Percentiles rank a stretch among this genome's conserved stretches.
Evolutionary conservation across 1,284 basidiomycete genomes (phyloP).

Genomic region (Crucibulum cyathiforme): DNA sequence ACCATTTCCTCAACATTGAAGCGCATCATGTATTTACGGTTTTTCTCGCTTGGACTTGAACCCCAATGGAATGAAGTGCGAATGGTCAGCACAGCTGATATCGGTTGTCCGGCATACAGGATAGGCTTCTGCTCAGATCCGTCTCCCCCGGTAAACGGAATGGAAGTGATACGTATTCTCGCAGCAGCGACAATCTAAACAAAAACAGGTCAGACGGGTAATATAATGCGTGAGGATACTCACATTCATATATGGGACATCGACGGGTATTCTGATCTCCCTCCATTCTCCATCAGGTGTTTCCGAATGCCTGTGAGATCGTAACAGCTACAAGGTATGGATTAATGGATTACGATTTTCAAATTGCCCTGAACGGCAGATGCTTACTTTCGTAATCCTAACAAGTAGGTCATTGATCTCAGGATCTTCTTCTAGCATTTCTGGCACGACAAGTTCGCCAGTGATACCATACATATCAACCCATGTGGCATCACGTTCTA

Average conservation of each 20-base stretch:
- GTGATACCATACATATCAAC: constrained; percentile 70
- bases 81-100: constrained; percentile 68
- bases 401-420: constrained; percentile 45
- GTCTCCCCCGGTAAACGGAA: constrained; percentile 38
- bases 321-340: constrained; percentile 43
- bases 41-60: constrained; percentile 47
- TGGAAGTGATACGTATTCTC: constrained; percentile 56
- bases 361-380: constrained; percentile 33
- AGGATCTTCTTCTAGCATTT: constrained; percentile 38
- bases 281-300: constrained; percentile 59
- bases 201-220: constrained; percentile 1
- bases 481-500: constrained; percentile 71
- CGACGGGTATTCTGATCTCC: constrained; percentile 79
- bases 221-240: constrained; percentile 32
- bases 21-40: constrained; percentile 59
- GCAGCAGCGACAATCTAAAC: constrained; percentile 74
- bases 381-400: constrained; percentile 47
- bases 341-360: background rate
- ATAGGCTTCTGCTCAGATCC: constrained; percentile 40
- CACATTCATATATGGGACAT: constrained; percentile 81
- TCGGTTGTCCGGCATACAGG: constrained; percentile 81
- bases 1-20: constrained; percentile 80
- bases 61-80: constrained; percentile 80
- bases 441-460: constrained; percentile 68
- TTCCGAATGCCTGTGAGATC: constrained; percentile 44